phyloP scores from a whole-genome alignment of 495 filamentous ascomycete species.

The Niebla homalea region DNA sequence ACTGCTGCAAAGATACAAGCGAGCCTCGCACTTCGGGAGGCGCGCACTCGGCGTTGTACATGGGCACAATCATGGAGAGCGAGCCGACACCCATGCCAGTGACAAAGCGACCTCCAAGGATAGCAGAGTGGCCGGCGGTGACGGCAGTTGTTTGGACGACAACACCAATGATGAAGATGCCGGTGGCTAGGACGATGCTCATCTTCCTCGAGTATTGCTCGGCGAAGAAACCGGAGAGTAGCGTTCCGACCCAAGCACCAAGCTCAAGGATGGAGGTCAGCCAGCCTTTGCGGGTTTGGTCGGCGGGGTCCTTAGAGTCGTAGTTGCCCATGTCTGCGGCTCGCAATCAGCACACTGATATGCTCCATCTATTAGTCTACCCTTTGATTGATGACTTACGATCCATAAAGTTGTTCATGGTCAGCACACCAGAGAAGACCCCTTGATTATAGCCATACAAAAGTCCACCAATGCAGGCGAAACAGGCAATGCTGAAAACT shows the following conservation, averaged over 20 bases:
- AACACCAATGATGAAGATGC: conserved; percentile 63
- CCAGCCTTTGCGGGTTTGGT: conserved; percentile 61
- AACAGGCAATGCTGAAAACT: conserved; percentile 59
- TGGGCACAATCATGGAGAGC: conserved; percentile 39
- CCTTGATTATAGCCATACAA: conserved; percentile 60
- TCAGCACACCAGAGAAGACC: conserved; percentile 61
- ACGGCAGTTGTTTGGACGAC: conserved; percentile 58
- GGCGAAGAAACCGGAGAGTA: conserved; percentile 62
- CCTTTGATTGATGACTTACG: neutral
- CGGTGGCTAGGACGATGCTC: conserved; percentile 54
- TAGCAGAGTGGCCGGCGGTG: conserved; percentile 35
- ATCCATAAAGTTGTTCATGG: conserved; percentile 41
- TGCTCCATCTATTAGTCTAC: no score
- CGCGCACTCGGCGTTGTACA: conserved; percentile 56
- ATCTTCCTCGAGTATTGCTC: conserved; percentile 63
- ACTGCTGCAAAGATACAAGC: conserved; percentile 64
- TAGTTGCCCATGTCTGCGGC: conserved; percentile 47
- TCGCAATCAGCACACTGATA: neutral
- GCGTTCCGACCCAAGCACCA: conserved; percentile 68
- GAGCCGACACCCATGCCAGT: conserved; percentile 44
- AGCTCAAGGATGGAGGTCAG: conserved; percentile 69
- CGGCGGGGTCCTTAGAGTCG: conserved; percentile 21
- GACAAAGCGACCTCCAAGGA: conserved; percentile 64
- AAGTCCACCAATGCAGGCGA: conserved; percentile 64
- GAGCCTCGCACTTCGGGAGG: conserved; percentile 53